Base-by-base conservation (phyloP, 2,329 filamentous ascomycete genomes). In the Penicillium sclerotigenum region DNA sequence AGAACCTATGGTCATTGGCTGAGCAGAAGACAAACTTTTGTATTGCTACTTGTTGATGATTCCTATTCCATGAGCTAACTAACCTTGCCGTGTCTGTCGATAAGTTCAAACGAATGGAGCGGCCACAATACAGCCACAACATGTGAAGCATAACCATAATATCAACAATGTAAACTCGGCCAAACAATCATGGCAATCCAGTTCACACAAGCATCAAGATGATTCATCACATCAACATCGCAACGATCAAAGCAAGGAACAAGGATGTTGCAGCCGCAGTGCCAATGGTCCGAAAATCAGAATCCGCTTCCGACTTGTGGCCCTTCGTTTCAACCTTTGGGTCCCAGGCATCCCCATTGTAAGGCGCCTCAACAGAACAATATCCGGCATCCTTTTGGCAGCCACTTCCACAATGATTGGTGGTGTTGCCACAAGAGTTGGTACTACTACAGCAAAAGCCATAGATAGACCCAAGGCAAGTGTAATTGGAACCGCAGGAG, bases 381-480 rank as follows among this genome's bases (percentile, higher is more conserved):
- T 68, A 62, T 7, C 73, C 72, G 24, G 64, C 60, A 31, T 67
- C 58, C 26, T 63, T 56, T 45, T 67, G 68, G 48, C 72, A 75
- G 18, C 71, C 71, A 20, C 29, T 43, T 22, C 67, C 70, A 43
- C 72, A 75, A 55, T 70, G 63, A 5, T 56, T 42, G 9, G 65
- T 65, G 7, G 63, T 64, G 54, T 71, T 73, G 13, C 72, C 71
- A 47, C 71, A 75, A 37, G 59, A 51, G 38, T 66, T 65, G 10
- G 51, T 47, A 36, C 57, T 61, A 46, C 69, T 65, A 47, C 72
- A 75, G 47, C 73, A 74, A 5, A 65, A 50, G 4, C 71, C 71
- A 60, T 73, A 73, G 11, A 43, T 61, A 10, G 71, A 74, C 3
- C 70, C 68, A n/a, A 63, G 54, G 52, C 71, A 74, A 11, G 71